These are phyloP conservation scores for Aspergillus steynii DNA, from an alignment of 495 filamentous ascomycete species.

Conservation along the genomic window DNA sequence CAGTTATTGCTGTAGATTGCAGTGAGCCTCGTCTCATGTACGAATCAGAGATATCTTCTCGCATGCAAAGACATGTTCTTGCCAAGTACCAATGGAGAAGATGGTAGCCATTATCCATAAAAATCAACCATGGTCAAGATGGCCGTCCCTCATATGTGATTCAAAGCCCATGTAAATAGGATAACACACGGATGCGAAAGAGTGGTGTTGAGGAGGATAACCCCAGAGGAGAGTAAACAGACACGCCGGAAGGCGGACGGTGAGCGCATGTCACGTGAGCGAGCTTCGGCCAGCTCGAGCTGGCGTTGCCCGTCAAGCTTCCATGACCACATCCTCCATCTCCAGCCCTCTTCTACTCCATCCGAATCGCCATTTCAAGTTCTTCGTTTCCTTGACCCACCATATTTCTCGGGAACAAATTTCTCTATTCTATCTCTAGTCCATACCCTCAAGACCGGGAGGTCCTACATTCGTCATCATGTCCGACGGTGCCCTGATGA, in stretches of 20 bases:
- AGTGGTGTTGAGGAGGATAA: background rate
- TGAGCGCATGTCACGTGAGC: constrained; percentile 27
- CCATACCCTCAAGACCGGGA: constrained; percentile 5
- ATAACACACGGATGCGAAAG: background rate
- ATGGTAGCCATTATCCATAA: background rate
- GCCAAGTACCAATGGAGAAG: background rate
- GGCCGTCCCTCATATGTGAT: background rate
- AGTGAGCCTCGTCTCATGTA: background rate
- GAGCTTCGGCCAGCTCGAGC: constrained; percentile 35
- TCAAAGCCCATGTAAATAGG: background rate
- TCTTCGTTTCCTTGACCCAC: background rate
- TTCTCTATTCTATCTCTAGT: background rate
- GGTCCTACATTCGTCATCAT: constrained; percentile 45
- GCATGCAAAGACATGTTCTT: no score
- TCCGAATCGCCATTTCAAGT: constrained; percentile 7
- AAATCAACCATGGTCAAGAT: background rate
- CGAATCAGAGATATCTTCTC: no score
- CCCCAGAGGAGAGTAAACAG: background rate
- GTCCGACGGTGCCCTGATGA: constrained; percentile 59
- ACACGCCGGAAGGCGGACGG: background rate
- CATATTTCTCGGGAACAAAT: background rate
- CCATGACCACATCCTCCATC: constrained; percentile 17
- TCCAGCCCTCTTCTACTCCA: constrained; percentile 12
- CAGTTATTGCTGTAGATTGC: background rate
- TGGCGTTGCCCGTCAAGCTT: constrained; percentile 20